phyloP scores from a whole-genome alignment of 257 asterid species.

The Jaltomata sinuosa region DNA sequence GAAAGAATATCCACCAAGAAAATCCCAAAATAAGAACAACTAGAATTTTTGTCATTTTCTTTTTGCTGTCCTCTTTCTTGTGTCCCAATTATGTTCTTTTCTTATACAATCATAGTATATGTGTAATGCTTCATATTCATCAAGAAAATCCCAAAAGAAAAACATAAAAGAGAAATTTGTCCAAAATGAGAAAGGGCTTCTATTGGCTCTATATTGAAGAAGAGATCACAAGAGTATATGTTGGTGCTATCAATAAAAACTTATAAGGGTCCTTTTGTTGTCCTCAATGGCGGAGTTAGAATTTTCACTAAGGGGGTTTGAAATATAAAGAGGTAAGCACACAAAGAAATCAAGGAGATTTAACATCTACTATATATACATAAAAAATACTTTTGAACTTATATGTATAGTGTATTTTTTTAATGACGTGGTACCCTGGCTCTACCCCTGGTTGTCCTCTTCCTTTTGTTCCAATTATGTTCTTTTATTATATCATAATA shows the following conservation, averaged over 20 bases:
- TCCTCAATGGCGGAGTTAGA: too few species aligned
- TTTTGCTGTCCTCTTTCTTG: not conserved
- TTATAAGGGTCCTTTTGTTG: not conserved
- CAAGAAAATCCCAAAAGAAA: not conserved
- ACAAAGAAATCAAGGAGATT: too few species aligned
- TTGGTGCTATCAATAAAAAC: not conserved
- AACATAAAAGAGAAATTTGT: not conserved
- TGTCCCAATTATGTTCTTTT: not conserved
- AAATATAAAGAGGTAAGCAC: too few species aligned
- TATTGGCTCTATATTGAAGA: not conserved
- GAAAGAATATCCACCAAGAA: not conserved
- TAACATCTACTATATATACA: too few species aligned
- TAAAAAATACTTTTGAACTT: too few species aligned
- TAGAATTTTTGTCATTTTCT: not conserved
- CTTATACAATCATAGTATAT: not conserved
- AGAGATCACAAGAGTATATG: not conserved
- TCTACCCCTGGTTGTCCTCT: not conserved
- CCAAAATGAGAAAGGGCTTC: not conserved
- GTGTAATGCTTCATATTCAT: not conserved
- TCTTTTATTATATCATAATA: not conserved
- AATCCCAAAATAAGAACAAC: not conserved
- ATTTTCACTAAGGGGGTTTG: too few species aligned
- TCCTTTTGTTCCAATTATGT: not conserved
- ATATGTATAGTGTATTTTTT: too few species aligned
- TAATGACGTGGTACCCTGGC: too few species aligned